These are phyloP conservation scores for Syzygium oleosum DNA, from an alignment of 345 rosid genomes.

Conservation along the genomic window DNA sequence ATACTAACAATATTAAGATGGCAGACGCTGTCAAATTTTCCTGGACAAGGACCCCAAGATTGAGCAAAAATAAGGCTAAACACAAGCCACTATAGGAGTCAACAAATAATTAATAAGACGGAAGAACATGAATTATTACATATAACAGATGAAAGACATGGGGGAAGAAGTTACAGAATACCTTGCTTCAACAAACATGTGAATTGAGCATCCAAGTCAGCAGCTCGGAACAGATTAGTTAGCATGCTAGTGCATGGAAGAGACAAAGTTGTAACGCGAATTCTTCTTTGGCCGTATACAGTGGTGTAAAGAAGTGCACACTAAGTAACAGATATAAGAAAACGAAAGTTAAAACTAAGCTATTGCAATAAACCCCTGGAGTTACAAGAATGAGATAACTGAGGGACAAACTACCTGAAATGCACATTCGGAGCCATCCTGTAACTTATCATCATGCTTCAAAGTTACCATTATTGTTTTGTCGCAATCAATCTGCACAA, in stretches of 20 bases:
- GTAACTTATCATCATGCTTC: slow-evolving; percentile 94
- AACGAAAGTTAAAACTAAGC: not conserved
- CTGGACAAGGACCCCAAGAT: not conserved
- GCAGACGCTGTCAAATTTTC: not conserved
- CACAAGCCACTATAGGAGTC: not conserved
- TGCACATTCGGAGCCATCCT: slow-evolving; percentile 87
- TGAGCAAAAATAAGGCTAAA: not conserved
- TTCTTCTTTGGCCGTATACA: slow-evolving; percentile 89
- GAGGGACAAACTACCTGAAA: slow-evolving; percentile 61
- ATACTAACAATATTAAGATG: not conserved
- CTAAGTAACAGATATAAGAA: slow-evolving; percentile 31
- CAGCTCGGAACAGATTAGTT: slow-evolving; percentile 82
- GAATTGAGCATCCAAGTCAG: slow-evolving; percentile 94
- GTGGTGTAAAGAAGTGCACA: slow-evolving; percentile 97
- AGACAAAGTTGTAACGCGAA: slow-evolving; percentile 81
- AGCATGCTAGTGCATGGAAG: slow-evolving; percentile 87
- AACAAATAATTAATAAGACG: not conserved
- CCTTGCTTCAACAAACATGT: slow-evolving; percentile 97
- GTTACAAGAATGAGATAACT: not conserved
- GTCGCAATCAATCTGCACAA: slow-evolving; percentile 83
- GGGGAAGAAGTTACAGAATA: slow-evolving; percentile 5
- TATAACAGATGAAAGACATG: not conserved
- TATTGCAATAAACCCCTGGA: not conserved
- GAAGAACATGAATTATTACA: not conserved
- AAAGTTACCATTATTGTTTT: slow-evolving; percentile 86